Evolutionary conservation across 805 yeast genomes (phyloP), one percentile per base, ranked within the genome.

Genomic region (Kuraishia hungarica): DNA sequence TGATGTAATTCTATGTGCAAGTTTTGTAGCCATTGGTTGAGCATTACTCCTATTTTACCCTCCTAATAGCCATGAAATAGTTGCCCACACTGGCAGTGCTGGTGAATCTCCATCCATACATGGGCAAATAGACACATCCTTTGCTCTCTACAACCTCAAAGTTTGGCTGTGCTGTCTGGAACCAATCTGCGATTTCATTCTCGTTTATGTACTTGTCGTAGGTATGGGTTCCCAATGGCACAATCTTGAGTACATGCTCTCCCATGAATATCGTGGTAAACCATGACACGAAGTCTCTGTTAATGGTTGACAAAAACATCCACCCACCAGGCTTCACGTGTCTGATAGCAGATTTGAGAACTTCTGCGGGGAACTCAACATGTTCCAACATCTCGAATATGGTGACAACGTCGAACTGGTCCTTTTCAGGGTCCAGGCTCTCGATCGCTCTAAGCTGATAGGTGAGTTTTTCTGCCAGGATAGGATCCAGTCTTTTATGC

Each of bases 321-420:
- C 87, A 81, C 29, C 99, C 98, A 8, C 92, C 93, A 0, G 85
- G 86, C 55, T 81, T 80, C 43, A 93, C 84, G 57, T 83, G 82
- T 43, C 72, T 63, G 66, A 91, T 74, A 0, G 96, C 96, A 52
- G 79, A 80, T n/a, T 74, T 68, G 55, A 94, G 69, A 17, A 92
- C 86, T 54, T 79, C 81, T 0, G 89, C 71, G 0, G 99, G 99
- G 57, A 82, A 79, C 56, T 88, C 89, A 2, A 94, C 97, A 67
- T 94, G 99, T 68, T 94, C 99, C 43, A 94, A 75, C 82, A 94
- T 84, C 68, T 94, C 99, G 78, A 93, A 89, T 81, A 92, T 81
- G 1, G 97, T 89, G 3, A 94, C 84, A 2, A 92, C 68, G 65
- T 94, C 96, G 68, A 72, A 93, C 51, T 71, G 71, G 17, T 76